These are phyloP conservation scores for Geotrichum citri-aurantii DNA, from an alignment of 1,139 yeast genomes.

Conservation along the genomic window DNA sequence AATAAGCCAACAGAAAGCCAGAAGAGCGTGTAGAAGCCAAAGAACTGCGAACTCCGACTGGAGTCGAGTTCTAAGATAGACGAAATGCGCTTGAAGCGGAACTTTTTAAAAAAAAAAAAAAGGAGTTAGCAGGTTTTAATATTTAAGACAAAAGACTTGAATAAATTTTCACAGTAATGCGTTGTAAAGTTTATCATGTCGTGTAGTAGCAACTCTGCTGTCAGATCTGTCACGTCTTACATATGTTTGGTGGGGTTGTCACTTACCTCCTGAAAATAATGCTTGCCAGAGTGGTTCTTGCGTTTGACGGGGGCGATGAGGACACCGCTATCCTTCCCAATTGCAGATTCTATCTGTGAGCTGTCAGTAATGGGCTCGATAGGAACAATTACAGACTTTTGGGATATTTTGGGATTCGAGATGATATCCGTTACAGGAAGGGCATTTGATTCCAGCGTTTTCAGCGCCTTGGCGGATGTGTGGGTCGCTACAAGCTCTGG, in stretches of 20 bases:
- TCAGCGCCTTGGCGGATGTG: background rate
- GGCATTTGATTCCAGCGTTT: background rate
- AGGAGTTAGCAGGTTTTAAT: background rate
- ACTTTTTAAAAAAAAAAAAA: background rate
- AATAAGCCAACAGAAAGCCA: slow-evolving; percentile 27
- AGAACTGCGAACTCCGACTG: slow-evolving; percentile 30
- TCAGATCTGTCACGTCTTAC: background rate
- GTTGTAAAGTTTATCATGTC: background rate
- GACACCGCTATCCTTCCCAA: background rate
- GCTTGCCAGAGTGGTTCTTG: slow-evolving; percentile 1
- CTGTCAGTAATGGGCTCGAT: background rate
- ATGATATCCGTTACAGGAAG: background rate
- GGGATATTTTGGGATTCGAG: background rate
- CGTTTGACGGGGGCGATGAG: background rate
- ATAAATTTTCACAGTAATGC: too few relatives aligned
- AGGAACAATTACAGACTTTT: background rate
- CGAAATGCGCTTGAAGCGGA: slow-evolving; percentile 17
- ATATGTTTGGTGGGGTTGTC: background rate
- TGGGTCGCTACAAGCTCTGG: background rate
- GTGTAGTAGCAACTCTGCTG: background rate
- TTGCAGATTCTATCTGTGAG: background rate
- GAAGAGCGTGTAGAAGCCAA: slow-evolving; percentile 36
- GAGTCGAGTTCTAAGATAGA: slow-evolving; percentile 28
- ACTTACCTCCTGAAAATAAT: background rate
- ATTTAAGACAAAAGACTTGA: background rate